Conservation (phyloP, 2,329 filamentous ascomycete species). For the Epichloe scottii region DNA sequence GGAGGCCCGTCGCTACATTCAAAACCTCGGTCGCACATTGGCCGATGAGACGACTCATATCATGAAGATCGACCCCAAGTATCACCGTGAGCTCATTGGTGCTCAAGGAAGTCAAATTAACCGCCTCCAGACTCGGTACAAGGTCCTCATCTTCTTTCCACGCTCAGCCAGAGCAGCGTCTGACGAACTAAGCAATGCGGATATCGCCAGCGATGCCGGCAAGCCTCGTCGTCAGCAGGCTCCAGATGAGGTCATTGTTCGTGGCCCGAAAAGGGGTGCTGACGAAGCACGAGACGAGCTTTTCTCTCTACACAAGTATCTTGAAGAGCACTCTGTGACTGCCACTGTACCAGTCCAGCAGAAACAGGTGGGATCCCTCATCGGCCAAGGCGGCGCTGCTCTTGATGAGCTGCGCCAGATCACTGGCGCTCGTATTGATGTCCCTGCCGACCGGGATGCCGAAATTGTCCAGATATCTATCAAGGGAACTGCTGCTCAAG, state of each 20-base stretch:
- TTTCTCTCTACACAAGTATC: conserved; percentile 74
- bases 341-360: conserved; percentile 76
- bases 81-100: conserved; percentile 87
- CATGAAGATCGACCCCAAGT: conserved; percentile 86
- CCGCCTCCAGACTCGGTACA: conserved; percentile 82
- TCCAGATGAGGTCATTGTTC: conserved; percentile 78
- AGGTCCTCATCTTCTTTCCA: conserved; percentile 92
- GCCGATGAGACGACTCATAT: conserved; percentile 83
- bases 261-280: conserved; percentile 84
- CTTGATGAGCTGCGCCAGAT: conserved; percentile 80
- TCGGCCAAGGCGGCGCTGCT: conserved; percentile 78
- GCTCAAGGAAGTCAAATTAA: conserved; percentile 80
- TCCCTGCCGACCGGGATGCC: conserved; percentile 67
- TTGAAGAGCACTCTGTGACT: conserved; percentile 74
- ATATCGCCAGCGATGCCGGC: conserved; percentile 55
- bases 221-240: conserved; percentile 60
- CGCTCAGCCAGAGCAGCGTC: conserved; percentile 44
- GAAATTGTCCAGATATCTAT: conserved; percentile 75
- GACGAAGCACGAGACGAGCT: conserved; percentile 89
- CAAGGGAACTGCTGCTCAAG: conserved; percentile 84
- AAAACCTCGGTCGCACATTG: conserved; percentile 64
- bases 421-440: conserved; percentile 82
- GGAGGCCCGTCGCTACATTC: conserved; percentile 70
- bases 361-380: conserved; percentile 85
- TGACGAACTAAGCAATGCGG: conserved; percentile 59